Base-by-base conservation (phyloP, 129 eudicot genomes). In the Erigeron canadensis region DNA sequence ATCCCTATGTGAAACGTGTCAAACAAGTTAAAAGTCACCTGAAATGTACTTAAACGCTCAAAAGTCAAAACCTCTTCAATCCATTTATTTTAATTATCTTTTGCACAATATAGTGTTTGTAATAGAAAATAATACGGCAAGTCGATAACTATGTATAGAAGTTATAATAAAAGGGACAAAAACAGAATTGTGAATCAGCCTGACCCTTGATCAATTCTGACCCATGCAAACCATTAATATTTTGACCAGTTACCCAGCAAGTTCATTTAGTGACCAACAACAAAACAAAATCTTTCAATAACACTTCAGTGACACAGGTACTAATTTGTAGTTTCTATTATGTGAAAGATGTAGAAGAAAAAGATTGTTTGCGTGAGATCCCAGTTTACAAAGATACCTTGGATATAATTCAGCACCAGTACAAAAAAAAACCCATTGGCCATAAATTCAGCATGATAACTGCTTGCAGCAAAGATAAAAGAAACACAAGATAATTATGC, bases 401-500 rank as follows among this genome's bases (percentile, higher is more conserved):
- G 56, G 44, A 47, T 19, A 19, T n/a, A 28, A 17, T 38, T 69
- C 45, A 46, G 45, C 74, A 42, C 11, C 28, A 43, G 53, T 60
- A 68, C 18, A 53, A 57, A 44, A 19, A 68, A 71, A 12, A 43
- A 7, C 55, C 41, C 59, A 67, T 63, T 28, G 59, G 44, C 58
- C 41, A 51, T 50, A 15, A 74, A 63, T 69, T 57, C 74, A 44
- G 63, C 8, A 39, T 21, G 19, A 5, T n/a, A 61, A 64, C 21
- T 69, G 56, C 42, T 21, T 16, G 69, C 63, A 17, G 21, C 55
- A 53, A 39, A 17, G 17, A 42, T 28, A 62, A 64, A 34, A 16
- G 10, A 46, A 71, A 63, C 72, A 34, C 22, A 44, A 6, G 47
- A 53, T 61, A 57, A 37, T 57, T 28, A 40, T 48, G 42, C 54